These are phyloP conservation scores for Groenewaldozyma tartarivorans DNA, from an alignment of 805 yeast genomes.

Conservation along the genomic window DNA sequence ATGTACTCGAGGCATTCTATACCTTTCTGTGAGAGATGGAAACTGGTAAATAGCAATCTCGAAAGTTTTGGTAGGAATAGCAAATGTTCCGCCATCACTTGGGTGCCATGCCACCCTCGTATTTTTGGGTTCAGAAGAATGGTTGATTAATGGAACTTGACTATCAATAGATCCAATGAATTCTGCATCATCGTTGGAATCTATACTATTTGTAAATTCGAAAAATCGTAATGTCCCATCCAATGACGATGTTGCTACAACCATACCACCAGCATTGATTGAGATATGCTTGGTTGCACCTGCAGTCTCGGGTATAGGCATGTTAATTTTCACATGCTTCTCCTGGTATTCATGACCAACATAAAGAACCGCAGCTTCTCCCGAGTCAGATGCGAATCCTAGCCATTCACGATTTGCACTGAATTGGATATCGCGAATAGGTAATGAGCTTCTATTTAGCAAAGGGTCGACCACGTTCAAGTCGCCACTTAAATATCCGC, in stretches of 20 bases:
- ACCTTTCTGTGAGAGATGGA: slow-evolving; percentile 1
- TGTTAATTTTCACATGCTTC: slow-evolving; percentile 26
- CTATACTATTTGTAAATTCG: slow-evolving; percentile 20
- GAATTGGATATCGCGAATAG: slow-evolving; percentile 26
- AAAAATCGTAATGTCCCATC: slow-evolving; percentile 29
- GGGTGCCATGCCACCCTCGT: slow-evolving; percentile 63
- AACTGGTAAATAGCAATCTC: slow-evolving; percentile 23
- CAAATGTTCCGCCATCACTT: slow-evolving; percentile 49
- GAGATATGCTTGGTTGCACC: slow-evolving; percentile 41
- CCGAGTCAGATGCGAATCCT: slow-evolving; percentile 27
- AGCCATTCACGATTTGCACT: slow-evolving; percentile 28
- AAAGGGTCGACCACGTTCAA: slow-evolving; percentile 17
- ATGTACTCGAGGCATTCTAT: slow-evolving; percentile 19
- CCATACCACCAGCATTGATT: slow-evolving; percentile 24
- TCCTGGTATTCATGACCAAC: slow-evolving; percentile 28
- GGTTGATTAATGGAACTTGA: slow-evolving; percentile 20
- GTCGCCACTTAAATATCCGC: slow-evolving; percentile 20
- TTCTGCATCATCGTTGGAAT: slow-evolving; percentile 15
- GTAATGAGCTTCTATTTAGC: slow-evolving; percentile 23
- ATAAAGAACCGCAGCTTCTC: slow-evolving; percentile 23
- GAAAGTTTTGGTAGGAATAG: slow-evolving; percentile 46
- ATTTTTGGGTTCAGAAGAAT: slow-evolving; percentile 35
- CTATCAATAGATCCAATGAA: slow-evolving; percentile 18
- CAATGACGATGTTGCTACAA: slow-evolving; percentile 23
- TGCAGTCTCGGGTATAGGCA: slow-evolving; percentile 30